Conservation (phyloP, 2,329 filamentous ascomycete genomes). For the Bertia moriformis region DNA sequence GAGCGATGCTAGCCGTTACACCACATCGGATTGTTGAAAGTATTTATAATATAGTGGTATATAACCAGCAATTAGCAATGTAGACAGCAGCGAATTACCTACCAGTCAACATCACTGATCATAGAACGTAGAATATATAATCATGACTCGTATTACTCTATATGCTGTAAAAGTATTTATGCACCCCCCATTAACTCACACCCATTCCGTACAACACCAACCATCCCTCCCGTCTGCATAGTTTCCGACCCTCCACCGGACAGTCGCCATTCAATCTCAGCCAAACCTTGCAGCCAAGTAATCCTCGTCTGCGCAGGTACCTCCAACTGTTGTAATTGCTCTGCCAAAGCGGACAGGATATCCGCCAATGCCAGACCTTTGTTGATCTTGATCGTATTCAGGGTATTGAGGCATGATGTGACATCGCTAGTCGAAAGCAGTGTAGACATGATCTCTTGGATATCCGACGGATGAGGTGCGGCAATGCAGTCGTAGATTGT, state of each 20-base stretch:
- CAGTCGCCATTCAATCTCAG: slow-evolving; percentile 82
- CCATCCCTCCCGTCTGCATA: slow-evolving; percentile 83
- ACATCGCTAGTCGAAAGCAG: slow-evolving; percentile 76
- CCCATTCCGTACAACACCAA: slow-evolving; percentile 75
- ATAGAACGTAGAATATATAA: too few relatives aligned
- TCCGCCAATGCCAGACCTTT: slow-evolving; percentile 86
- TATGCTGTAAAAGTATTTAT: too few relatives aligned
- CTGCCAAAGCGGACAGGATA: slow-evolving; percentile 73
- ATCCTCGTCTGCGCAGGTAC: slow-evolving; percentile 79
- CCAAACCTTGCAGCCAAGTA: slow-evolving; percentile 78
- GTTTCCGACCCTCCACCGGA: slow-evolving; percentile 75
- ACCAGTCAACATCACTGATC: too few relatives aligned
- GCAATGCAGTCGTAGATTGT: slow-evolving; percentile 97
- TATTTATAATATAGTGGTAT: too few relatives aligned
- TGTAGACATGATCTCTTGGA: slow-evolving; percentile 69
- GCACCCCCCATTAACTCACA: slow-evolving; percentile 67
- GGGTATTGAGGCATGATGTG: slow-evolving; percentile 72
- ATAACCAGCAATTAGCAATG: too few relatives aligned
- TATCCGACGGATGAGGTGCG: slow-evolving; percentile 79
- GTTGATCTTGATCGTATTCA: slow-evolving; percentile 72
- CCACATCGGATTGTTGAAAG: too few relatives aligned
- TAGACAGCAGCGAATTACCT: too few relatives aligned
- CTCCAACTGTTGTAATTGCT: slow-evolving; percentile 69
- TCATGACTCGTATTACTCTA: too few relatives aligned
- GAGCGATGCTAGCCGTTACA: too few relatives aligned